Conservation (phyloP, 768 basidiomycete species). For the Cystobasidium tubakii region DNA sequence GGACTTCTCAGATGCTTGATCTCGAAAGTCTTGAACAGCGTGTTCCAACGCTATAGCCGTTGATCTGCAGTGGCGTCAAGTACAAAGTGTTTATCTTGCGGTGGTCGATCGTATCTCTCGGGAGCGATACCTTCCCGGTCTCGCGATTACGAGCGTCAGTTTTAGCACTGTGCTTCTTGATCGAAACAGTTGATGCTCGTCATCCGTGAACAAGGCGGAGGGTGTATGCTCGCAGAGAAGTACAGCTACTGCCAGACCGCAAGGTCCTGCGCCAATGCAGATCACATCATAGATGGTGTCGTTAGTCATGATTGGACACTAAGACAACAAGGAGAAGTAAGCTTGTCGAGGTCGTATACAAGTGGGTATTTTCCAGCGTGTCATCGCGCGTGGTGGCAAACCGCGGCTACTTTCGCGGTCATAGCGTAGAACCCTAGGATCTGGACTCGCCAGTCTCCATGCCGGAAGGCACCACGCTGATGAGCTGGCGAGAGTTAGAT, state of each 20-base stretch:
- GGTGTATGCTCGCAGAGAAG: constrained; percentile 43
- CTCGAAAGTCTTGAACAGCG: constrained; percentile 39
- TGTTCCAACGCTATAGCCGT: constrained; percentile 40
- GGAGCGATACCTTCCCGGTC: constrained; percentile 40
- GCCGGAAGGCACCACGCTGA: too few species aligned
- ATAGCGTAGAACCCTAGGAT: background rate
- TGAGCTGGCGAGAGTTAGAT: too few species aligned
- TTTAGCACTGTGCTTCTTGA: constrained; percentile 32
- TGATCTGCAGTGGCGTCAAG: constrained; percentile 35
- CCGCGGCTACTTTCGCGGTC: background rate
- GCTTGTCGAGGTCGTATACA: background rate
- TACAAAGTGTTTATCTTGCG: constrained; percentile 35
- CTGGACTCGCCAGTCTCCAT: too few species aligned
- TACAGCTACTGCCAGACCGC: constrained; percentile 43
- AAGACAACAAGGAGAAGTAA: too few species aligned
- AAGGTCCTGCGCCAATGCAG: constrained; percentile 45
- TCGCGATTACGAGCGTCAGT: background rate
- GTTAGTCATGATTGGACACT: constrained; percentile 3
- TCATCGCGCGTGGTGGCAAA: background rate
- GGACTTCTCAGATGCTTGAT: constrained; percentile 45
- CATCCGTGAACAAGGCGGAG: constrained; percentile 44
- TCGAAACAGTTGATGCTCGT: constrained; percentile 46
- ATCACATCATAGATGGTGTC: constrained; percentile 37
- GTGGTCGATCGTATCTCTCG: background rate
- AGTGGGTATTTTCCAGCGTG: too few species aligned